Evolutionary conservation across 2,329 filamentous ascomycete genomes (phyloP).

Genomic region (Cordyceps pruinosa): DNA sequence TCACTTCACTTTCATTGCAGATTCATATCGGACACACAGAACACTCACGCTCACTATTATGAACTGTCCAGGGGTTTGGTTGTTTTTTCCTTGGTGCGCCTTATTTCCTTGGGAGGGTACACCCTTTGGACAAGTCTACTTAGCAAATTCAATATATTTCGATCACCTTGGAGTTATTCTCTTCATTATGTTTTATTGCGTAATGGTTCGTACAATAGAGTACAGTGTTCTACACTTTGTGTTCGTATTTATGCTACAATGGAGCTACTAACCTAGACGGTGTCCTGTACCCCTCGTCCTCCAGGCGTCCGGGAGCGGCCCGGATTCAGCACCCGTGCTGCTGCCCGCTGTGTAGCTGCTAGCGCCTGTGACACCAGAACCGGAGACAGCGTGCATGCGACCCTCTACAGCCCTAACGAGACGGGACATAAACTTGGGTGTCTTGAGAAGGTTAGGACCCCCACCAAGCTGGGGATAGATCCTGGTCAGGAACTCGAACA

Average conservation of each 20-base stretch:
- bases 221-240: not conserved
- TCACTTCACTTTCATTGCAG: not conserved
- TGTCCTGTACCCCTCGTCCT: constrained; percentile 54
- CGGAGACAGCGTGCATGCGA: not conserved
- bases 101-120: not conserved
- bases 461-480: constrained; percentile 86
- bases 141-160: not conserved
- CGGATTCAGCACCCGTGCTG: constrained; percentile 20
- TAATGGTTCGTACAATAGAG: not conserved
- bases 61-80: not conserved
- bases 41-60: not conserved
- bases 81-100: not conserved
- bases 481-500: constrained; percentile 83
- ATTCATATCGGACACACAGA: not conserved
- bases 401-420: constrained; percentile 46
- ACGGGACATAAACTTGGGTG: constrained; percentile 63
- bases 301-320: constrained; percentile 58
- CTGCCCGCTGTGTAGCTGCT: not conserved
- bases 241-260: not conserved
- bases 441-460: constrained; percentile 68
- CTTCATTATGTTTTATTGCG: too few species aligned
- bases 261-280: constrained; percentile 44
- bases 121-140: not conserved
- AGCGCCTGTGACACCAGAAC: not conserved
- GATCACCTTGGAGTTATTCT: not conserved